Evolutionary conservation across 495 filamentous ascomycete species (phyloP).

Genomic region (Penicillium coprophilum): DNA sequence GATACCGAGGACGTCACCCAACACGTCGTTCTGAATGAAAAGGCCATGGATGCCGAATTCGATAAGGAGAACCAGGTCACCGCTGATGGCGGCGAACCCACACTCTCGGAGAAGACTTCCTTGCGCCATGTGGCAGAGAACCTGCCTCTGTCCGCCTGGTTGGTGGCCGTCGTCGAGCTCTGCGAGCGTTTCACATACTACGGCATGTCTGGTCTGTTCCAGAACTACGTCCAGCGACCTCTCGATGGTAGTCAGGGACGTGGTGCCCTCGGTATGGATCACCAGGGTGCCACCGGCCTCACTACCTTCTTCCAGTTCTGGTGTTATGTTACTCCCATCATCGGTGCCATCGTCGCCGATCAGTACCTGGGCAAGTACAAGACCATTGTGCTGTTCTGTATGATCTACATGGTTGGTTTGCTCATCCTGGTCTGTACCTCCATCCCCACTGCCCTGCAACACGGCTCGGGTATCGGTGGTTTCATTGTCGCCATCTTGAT

Average conservation of each 20-base stretch:
- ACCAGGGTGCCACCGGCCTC: slow-evolving; percentile 57
- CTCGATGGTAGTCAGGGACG: slow-evolving; percentile 47
- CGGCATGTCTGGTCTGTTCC: slow-evolving; percentile 53
- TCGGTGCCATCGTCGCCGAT: slow-evolving; percentile 62
- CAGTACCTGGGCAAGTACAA: slow-evolving; percentile 69
- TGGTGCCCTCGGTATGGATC: slow-evolving; percentile 56
- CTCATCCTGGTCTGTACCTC: slow-evolving; percentile 51
- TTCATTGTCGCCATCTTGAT: slow-evolving; percentile 49
- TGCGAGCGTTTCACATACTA: slow-evolving; percentile 71
- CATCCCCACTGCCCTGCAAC: slow-evolving; percentile 43
- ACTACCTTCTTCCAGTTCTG: slow-evolving; percentile 64
- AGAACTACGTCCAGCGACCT: slow-evolving; percentile 59
- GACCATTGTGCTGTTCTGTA: slow-evolving; percentile 60
- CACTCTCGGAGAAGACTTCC: slow-evolving; percentile 49
- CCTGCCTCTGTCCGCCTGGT: slow-evolving; percentile 55
- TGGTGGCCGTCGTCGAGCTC: slow-evolving; percentile 62
- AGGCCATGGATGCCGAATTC: slow-evolving; percentile 23
- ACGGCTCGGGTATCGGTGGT: slow-evolving; percentile 50
- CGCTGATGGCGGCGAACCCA: slow-evolving; percentile 53
- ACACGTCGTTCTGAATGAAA: slow-evolving; percentile 30
- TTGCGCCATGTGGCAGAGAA: slow-evolving; percentile 57
- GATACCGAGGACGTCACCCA: slow-evolving; percentile 20
- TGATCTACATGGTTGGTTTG: slow-evolving; percentile 49
- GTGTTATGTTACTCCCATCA: slow-evolving; percentile 57
- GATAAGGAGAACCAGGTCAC: slow-evolving; percentile 39